A percentile compares a stretch with the other conserved stretches of the same genome.
phyloP scores from a whole-genome alignment of 1,284 basidiomycete genomes.

The Leccinum griseonigrum region DNA sequence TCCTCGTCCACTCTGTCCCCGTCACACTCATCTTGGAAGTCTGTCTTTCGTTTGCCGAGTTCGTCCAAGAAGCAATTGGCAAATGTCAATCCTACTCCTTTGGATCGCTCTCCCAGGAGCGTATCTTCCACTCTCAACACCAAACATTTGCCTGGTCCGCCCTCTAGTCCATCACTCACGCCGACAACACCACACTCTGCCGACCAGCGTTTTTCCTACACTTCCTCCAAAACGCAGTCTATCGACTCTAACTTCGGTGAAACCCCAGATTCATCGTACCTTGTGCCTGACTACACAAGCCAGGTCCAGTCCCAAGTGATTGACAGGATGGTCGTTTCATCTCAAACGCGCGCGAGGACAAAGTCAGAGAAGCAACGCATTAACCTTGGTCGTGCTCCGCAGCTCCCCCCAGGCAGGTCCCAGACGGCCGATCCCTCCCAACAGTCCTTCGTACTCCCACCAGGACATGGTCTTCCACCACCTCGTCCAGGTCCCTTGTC shows the following conservation, averaged over 20 bases:
- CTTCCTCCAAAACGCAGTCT: conserved; percentile 68
- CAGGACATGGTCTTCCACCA: conserved; percentile 34
- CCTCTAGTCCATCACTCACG: conserved; percentile 47
- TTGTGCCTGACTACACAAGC: conserved; percentile 34
- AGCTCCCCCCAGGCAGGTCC: conserved; percentile 26
- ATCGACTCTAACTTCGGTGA: conserved; percentile 53
- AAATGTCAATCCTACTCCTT: conserved; percentile 18
- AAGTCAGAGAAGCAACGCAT: conserved; percentile 58
- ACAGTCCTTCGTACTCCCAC: conserved; percentile 35
- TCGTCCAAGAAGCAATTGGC: conserved; percentile 30
- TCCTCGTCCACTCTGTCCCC: conserved; percentile 23
- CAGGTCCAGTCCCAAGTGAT: conserved; percentile 32
- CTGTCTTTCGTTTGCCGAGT: conserved; percentile 34
- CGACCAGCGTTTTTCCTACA: conserved; percentile 64
- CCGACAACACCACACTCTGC: conserved; percentile 45
- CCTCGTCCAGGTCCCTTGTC: conserved; percentile 46
- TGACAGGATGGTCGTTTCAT: conserved; percentile 21
- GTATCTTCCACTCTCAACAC: conserved; percentile 32
- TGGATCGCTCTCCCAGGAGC: conserved; percentile 35
- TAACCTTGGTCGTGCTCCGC: conserved; percentile 17
- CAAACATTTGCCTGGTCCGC: conserved; percentile 27
- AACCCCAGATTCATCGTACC: conserved; percentile 33
- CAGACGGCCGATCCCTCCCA: conserved; percentile 38
- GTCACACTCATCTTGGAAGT: conserved; percentile 34
- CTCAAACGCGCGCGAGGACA: conserved; percentile 40